Conservation (phyloP, 2,329 filamentous ascomycete genomes). For the Cytospora piceicola region DNA sequence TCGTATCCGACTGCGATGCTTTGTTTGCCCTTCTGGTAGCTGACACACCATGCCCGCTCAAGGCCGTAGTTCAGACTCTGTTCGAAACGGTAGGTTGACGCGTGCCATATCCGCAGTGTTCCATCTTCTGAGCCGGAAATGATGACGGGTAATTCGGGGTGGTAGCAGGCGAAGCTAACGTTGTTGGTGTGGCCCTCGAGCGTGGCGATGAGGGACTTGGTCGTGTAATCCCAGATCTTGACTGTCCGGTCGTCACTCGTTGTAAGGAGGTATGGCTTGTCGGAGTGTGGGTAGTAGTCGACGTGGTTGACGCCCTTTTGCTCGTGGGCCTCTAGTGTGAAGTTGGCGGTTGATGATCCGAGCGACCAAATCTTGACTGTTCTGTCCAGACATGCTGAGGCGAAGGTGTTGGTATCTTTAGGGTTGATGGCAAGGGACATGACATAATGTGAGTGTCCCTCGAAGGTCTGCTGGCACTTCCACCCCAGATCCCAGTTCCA, state of each 20-base stretch:
- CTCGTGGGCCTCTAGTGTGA: slow-evolving; percentile 95
- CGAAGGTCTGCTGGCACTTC: slow-evolving; percentile 77
- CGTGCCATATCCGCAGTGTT: slow-evolving; percentile 97
- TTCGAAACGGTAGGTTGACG: slow-evolving; percentile 94
- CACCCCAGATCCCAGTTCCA: slow-evolving; percentile 99
- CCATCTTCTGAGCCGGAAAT: slow-evolving; percentile 98
- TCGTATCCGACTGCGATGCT: slow-evolving; percentile 96
- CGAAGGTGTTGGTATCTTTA: slow-evolving; percentile 91
- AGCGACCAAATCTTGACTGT: slow-evolving; percentile 99
- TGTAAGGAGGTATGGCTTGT: slow-evolving; percentile 87
- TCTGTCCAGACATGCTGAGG: slow-evolving; percentile 91
- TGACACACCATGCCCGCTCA: slow-evolving; percentile 96
- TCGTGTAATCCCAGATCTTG: slow-evolving; percentile 99
- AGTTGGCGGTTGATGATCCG: slow-evolving; percentile 91
- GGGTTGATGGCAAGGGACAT: slow-evolving; percentile 98
- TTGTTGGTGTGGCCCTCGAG: slow-evolving; percentile 97
- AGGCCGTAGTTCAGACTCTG: slow-evolving; percentile 95
- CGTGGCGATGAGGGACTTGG: slow-evolving; percentile 94
- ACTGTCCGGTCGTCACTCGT: slow-evolving; percentile 66
- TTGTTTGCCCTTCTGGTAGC: slow-evolving; percentile 92
- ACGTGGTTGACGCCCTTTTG: slow-evolving; percentile 98
- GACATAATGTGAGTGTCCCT: slow-evolving; percentile 92
- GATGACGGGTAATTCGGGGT: slow-evolving; percentile 94
- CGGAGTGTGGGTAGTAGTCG: slow-evolving; percentile 79
- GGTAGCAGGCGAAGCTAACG: slow-evolving; percentile 96